A percentile compares a stretch with the other conserved stretches of the same genome.
Conservation (phyloP, 2,329 filamentous ascomycete genomes). For the Fusarium agapanthi region DNA sequence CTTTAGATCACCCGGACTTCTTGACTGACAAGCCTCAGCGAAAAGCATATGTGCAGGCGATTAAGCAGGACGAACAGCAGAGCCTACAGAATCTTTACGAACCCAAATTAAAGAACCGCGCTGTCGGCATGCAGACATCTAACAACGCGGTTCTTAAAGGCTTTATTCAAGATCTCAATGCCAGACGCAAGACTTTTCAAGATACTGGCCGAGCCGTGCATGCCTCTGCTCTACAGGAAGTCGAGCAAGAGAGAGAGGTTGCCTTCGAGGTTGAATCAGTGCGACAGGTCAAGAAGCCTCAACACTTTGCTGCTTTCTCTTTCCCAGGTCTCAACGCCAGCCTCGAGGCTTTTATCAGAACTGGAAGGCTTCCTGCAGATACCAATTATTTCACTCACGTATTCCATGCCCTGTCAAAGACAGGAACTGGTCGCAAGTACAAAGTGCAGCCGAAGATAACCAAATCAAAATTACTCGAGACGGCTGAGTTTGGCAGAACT, state of each 20-base stretch:
- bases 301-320: constrained; percentile 50
- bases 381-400: constrained; percentile 47
- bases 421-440: constrained; percentile 49
- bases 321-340: constrained; percentile 59
- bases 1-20: constrained; percentile 53
- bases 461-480: constrained; percentile 43
- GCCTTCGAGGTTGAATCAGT: constrained; percentile 65
- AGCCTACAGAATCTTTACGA: constrained; percentile 68
- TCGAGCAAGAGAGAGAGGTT: constrained; percentile 65
- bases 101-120: constrained; percentile 35
- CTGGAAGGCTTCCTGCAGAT: constrained; percentile 54
- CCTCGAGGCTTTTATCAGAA: constrained; percentile 57
- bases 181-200: constrained; percentile 34
- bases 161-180: constrained; percentile 36
- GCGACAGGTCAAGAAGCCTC: constrained; percentile 61
- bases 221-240: constrained; percentile 66
- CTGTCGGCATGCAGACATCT: constrained; percentile 7
- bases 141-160: constrained; percentile 18
- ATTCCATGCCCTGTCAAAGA: constrained; percentile 45
- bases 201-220: constrained; percentile 47
- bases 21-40: constrained; percentile 51
- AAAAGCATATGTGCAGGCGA: constrained; percentile 43
- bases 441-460: constrained; percentile 31
- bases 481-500: constrained; percentile 39
- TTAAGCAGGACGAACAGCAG: constrained; percentile 62